phyloP scores from a whole-genome alignment of 352 stramenopile species.

The Phytophthora niederhauseri region DNA sequence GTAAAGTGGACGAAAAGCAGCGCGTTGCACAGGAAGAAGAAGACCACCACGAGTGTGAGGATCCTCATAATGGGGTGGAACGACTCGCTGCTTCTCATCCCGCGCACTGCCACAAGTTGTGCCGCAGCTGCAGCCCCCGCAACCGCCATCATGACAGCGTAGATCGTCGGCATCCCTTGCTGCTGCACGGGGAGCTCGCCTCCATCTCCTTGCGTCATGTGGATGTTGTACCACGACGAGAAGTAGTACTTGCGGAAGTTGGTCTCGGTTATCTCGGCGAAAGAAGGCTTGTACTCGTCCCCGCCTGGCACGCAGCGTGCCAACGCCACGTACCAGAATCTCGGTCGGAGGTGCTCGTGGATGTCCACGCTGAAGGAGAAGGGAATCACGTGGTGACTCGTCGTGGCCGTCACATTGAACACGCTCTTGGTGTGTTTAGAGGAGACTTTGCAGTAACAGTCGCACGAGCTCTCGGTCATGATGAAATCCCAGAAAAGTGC shows the following conservation, averaged over 20 bases:
- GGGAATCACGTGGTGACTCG: conserved; percentile 44
- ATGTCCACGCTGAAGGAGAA: conserved; percentile 72
- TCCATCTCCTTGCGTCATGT: conserved; percentile 74
- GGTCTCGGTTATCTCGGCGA: conserved; percentile 69
- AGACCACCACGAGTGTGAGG: conserved; percentile 64
- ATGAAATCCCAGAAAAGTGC: conserved; percentile 81
- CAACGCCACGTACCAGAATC: conserved; percentile 78
- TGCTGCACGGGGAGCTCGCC: conserved; percentile 75
- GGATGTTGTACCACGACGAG: conserved; percentile 75
- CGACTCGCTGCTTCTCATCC: conserved; percentile 61
- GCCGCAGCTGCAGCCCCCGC: conserved; percentile 36
- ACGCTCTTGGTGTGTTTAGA: conserved; percentile 66
- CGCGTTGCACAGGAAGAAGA: conserved; percentile 66
- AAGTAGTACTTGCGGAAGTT: conserved; percentile 85
- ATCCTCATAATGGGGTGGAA: conserved; percentile 85
- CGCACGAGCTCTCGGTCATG: conserved; percentile 61
- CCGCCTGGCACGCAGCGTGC: conserved; percentile 72
- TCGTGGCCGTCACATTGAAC: conserved; percentile 66
- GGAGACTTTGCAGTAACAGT: conserved; percentile 79
- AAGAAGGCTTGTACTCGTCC: conserved; percentile 63
- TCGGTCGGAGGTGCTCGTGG: conserved; percentile 64
- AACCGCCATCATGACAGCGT: conserved; percentile 54
- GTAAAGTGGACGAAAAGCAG: conserved; percentile 70
- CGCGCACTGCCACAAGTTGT: conserved; percentile 53
- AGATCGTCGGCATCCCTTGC: conserved; percentile 60